These are phyloP conservation scores for Daldinia sp. DNA, from an alignment of 2,329 filamentous ascomycete genomes.

Conservation along the genomic window DNA sequence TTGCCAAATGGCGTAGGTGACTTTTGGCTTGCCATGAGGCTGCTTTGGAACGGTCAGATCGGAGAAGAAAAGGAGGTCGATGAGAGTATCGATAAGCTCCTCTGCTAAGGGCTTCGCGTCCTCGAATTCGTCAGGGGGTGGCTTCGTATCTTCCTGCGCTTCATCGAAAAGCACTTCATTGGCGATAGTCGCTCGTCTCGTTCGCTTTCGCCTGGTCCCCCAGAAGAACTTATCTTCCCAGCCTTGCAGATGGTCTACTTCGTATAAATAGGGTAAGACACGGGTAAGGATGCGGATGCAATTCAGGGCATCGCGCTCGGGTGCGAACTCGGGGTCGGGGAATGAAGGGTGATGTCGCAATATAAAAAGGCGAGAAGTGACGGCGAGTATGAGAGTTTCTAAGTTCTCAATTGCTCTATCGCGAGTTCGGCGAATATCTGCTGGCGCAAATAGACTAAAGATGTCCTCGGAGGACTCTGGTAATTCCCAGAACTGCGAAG, in stretches of 20 bases:
- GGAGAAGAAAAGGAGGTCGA: constrained; percentile 90
- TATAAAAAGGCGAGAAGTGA: constrained; percentile 82
- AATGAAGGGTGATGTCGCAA: constrained; percentile 91
- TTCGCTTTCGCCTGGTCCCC: constrained; percentile 76
- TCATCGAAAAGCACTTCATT: constrained; percentile 88
- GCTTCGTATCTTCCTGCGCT: constrained; percentile 60
- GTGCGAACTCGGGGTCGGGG: constrained; percentile 84
- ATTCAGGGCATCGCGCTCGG: constrained; percentile 86
- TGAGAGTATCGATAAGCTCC: constrained; percentile 87
- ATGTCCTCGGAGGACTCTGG: constrained; percentile 96
- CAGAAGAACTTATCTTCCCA: constrained; percentile 98
- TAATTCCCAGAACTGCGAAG: constrained; percentile 87
- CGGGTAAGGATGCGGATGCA: constrained; percentile 92
- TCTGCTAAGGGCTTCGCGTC: constrained; percentile 88
- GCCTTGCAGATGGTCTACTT: constrained; percentile 78
- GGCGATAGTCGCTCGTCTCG: constrained; percentile 68
- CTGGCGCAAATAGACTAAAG: constrained; percentile 91
- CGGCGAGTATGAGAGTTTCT: constrained; percentile 84
- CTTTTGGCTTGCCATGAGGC: constrained; percentile 75
- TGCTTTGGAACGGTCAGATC: constrained; percentile 85
- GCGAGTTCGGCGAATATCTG: constrained; percentile 86
- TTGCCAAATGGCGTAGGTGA: constrained; percentile 96
- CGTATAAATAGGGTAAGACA: constrained; percentile 89
- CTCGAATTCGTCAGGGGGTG: constrained; percentile 72
- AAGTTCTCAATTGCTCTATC: constrained; percentile 87